A percentile compares a stretch with the other conserved stretches of the same genome.
phyloP scores from a whole-genome alignment of 176 grass and related monocot genomes.

The Juncus effusus region DNA sequence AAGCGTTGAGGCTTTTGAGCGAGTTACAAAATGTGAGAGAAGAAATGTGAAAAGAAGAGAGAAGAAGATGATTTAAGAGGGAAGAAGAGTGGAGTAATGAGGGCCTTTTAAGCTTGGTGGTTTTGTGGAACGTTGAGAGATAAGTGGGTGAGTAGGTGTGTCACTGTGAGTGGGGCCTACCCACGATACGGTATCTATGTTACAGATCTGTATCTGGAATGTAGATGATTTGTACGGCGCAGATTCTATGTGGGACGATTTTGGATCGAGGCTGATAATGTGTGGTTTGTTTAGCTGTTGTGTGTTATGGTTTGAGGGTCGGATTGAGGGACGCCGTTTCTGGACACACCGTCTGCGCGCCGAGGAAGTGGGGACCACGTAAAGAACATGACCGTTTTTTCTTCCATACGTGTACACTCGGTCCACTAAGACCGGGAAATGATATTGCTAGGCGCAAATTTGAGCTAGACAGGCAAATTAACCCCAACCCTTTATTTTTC shows the following conservation, averaged over 20 bases:
- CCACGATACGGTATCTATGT: not conserved
- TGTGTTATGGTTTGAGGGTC: not conserved
- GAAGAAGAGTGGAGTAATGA: not conserved
- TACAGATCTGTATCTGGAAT: not conserved
- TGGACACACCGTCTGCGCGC: not conserved
- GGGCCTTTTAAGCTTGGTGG: slow-evolving; percentile 16
- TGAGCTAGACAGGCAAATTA: too few species aligned
- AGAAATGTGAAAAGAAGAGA: slow-evolving; percentile 22
- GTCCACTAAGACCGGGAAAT: too few species aligned
- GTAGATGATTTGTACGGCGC: not conserved
- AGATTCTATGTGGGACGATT: not conserved
- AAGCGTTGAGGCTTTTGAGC: slow-evolving; percentile 3
- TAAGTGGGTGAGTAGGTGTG: not conserved
- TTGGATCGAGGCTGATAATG: not conserved
- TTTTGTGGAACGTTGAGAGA: slow-evolving; percentile 6
- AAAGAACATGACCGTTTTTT: too few species aligned
- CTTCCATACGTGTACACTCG: too few species aligned
- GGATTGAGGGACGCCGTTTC: not conserved
- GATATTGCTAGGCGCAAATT: too few species aligned
- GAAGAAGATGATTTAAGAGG: not conserved
- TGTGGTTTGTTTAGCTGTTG: not conserved
- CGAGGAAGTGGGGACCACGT: too few species aligned
- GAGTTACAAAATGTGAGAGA: not conserved
- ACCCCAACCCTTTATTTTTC: too few species aligned
- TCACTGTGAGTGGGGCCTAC: slow-evolving; percentile 9